Evolutionary conservation across 495 filamentous ascomycete species (phyloP).

Genomic region (Glarea lozoyensis): DNA sequence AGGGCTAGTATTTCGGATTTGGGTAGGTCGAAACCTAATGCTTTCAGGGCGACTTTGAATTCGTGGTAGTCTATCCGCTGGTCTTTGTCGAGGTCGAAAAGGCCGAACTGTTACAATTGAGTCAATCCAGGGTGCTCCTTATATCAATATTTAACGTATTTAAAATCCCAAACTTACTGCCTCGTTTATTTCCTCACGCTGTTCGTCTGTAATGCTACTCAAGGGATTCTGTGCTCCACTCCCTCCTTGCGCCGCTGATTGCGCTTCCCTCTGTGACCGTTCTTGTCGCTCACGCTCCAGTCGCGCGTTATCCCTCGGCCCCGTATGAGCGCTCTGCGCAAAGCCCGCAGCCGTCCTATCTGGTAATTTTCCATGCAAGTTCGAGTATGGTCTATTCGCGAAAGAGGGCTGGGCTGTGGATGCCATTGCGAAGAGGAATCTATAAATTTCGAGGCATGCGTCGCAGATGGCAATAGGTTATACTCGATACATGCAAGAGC

Average conservation of each 20-base stretch:
- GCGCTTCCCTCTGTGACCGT: conserved; percentile 26
- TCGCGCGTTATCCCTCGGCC: conserved; percentile 13
- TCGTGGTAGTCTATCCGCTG: conserved; percentile 92
- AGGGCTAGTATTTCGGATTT: conserved; percentile 73
- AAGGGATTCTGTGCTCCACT: conserved; percentile 14
- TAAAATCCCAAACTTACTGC: conserved; percentile 51
- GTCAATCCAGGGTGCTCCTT: conserved; percentile 1
- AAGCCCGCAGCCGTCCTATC: conserved; percentile 11
- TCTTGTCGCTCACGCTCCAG: conserved; percentile 34
- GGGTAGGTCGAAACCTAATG: conserved; percentile 83
- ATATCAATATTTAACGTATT: conserved; percentile 17
- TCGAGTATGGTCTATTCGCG: conserved; percentile 17
- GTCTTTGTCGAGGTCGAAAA: conserved; percentile 97
- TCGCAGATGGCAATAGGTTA: no score
- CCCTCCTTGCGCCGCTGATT: conserved; percentile 21
- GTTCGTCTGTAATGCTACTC: conserved; percentile 64
- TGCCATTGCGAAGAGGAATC: conserved; percentile 19
- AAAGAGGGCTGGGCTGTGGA: conserved; percentile 15
- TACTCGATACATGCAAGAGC: no score
- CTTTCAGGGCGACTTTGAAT: conserved; percentile 94
- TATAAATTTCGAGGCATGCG: no score
- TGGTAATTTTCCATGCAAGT: conserved; percentile 20
- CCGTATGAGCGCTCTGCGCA: conserved; percentile 5
- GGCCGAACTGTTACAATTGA: conserved; percentile 65
- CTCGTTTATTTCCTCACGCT: conserved; percentile 82